Base-by-base conservation (phyloP, 495 filamentous ascomycete genomes). In the Penicillium mononematosum region DNA sequence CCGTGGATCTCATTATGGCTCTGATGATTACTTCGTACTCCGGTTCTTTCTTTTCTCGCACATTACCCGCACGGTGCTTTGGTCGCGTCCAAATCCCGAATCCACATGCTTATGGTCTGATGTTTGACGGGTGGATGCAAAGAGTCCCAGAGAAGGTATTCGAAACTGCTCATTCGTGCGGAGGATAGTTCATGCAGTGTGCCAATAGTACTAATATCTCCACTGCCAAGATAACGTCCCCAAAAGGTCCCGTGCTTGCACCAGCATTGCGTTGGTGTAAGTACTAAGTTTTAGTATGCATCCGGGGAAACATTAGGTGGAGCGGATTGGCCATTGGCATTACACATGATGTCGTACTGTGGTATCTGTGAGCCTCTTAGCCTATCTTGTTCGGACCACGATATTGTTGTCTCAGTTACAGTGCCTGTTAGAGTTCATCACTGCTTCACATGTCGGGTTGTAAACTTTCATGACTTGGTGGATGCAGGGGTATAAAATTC, bases 61-160 rank as follows among this genome's bases (percentile, higher is more conserved):
- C 16, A 29, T 4, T 47, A 24, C 8, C 31, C 55, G 47, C 10
- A 32, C 55, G 51, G 47, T 34, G 45, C 39, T 5, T 34, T 36
- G 43, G 43, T 57, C 43, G 59, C 48, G 50, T 43, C 45, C 58
- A 32, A 44, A 44, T 49, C 39, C 27, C 32, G 25, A 29, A 25
- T 42, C 5, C 32, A 12, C 19, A 32, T 6, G 14, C 14, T 16
- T 16, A 7, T 52, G 36, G 49, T 41, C 49, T 52, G 49, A 29
- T 42, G 22, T 20, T 47, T 17, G 16, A 41, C 31, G 24, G n/a
- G 22, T 41, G 17, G 50, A 52, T 31, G 12, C 24, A 41, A 24
- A 20, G 11, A 9, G 24, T 20, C 7, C 34, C 34, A 20, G 34
- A 39, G 11, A 36, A 14, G 34, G 1, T 2, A 9, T 25, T 38